Evolutionary conservation across 2,329 filamentous ascomycete species (phyloP).

Genomic region (Salinomyces thailandicus): DNA sequence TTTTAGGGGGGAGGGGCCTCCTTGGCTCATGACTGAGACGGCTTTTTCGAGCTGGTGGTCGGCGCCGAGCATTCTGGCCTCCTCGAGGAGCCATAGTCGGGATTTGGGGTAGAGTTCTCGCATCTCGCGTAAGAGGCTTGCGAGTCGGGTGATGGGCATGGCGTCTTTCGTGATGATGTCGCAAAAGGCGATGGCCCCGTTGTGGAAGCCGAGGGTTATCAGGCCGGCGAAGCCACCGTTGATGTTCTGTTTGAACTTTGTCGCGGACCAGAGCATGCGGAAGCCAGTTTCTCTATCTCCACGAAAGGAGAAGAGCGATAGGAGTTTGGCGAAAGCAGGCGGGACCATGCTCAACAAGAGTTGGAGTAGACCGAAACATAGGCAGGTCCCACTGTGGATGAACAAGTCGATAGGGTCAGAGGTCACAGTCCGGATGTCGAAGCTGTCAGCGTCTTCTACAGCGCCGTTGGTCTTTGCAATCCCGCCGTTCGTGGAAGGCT

Average conservation of each 20-base stretch:
- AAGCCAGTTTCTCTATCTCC: slow-evolving; percentile 78
- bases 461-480: slow-evolving; percentile 6
- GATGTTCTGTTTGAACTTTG: slow-evolving; percentile 66
- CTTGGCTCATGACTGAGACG: slow-evolving; percentile 43
- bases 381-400: slow-evolving; percentile 75
- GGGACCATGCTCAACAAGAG: slow-evolving; percentile 88
- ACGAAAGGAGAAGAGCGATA: slow-evolving; percentile 82
- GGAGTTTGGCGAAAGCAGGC: slow-evolving; percentile 74
- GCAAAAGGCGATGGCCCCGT: slow-evolving; percentile 71
- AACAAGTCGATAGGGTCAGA: slow-evolving; percentile 69
- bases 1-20: slow-evolving; percentile 52
- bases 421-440: slow-evolving; percentile 55
- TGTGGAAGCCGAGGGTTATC: slow-evolving; percentile 75
- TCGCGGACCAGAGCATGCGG: slow-evolving; percentile 81
- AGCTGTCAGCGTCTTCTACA: slow-evolving; percentile 28
- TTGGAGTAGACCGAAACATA: slow-evolving; percentile 80
- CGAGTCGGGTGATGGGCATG: slow-evolving; percentile 61
- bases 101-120: slow-evolving; percentile 68
- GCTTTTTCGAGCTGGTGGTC: slow-evolving; percentile 57
- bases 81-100: slow-evolving; percentile 77
- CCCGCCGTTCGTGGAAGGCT: not conserved
- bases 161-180: slow-evolving; percentile 66
- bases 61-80: slow-evolving; percentile 64
- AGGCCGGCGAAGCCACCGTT: slow-evolving; percentile 86
- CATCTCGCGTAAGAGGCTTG: slow-evolving; percentile 61